Conservation (phyloP, 352 stramenopile species). For the Phytophthora gonapodyides region DNA sequence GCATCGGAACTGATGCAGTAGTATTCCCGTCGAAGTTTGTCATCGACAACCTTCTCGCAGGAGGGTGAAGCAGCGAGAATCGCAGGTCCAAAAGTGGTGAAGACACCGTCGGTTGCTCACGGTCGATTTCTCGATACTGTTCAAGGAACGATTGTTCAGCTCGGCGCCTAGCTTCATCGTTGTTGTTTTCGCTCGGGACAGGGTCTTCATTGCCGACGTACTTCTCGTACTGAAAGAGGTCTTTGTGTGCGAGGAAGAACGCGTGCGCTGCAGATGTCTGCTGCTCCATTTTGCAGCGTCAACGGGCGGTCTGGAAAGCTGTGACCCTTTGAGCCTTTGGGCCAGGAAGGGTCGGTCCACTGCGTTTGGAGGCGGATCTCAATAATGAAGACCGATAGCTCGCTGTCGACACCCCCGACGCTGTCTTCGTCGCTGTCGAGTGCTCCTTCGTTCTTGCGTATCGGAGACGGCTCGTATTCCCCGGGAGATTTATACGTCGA, state of each 20-base stretch:
- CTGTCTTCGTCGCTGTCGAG: slow-evolving; percentile 33
- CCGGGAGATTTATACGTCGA: slow-evolving; percentile 64
- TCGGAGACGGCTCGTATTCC: slow-evolving; percentile 57
- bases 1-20: not conserved
- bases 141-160: slow-evolving; percentile 48
- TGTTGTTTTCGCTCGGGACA: slow-evolving; percentile 10
- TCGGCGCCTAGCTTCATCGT: slow-evolving; percentile 3
- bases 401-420: slow-evolving; percentile 21
- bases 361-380: not conserved
- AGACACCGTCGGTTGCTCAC: not conserved
- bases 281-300: slow-evolving; percentile 15
- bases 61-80: slow-evolving; percentile 23
- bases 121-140: slow-evolving; percentile 53
- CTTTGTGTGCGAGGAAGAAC: slow-evolving; percentile 67
- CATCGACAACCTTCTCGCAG: not conserved
- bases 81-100: slow-evolving; percentile 10
- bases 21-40: slow-evolving; percentile 3
- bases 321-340: slow-evolving; percentile 9
- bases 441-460: slow-evolving; percentile 48
- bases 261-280: slow-evolving; percentile 16
- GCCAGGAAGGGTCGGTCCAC: slow-evolving; percentile 15
- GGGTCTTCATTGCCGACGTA: slow-evolving; percentile 39
- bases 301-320: not conserved
- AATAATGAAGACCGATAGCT: slow-evolving; percentile 29
- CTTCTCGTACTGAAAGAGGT: slow-evolving; percentile 73